Evolutionary conservation across 306 rosid genomes (phyloP), one percentile per base, ranked within the genome.

Genomic region (Senna tora): DNA sequence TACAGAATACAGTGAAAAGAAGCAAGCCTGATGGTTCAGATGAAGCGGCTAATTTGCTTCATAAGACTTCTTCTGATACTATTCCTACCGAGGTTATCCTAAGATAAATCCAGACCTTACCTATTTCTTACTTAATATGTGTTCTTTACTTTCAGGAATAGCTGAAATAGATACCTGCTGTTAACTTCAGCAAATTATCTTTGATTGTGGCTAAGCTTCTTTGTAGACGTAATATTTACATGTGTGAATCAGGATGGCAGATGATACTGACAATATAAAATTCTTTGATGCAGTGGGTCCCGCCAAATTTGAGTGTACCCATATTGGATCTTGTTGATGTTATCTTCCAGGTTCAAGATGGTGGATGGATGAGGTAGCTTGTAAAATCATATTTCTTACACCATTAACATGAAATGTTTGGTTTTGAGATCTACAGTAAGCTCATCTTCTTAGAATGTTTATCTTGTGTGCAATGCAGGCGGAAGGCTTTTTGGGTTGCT

Each of bases 401-500:
- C 34, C 60, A 21, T 14, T 34, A 58, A 45, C 63, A 36, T 50
- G 54, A 39, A 52, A 45, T 75, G 28, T 52, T 38, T 36, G 28
- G 21, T 16, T 45, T 68, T 50, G 52, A 76, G 69, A 59, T 73
- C 65, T 21, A 19, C 47, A 16, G 79, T 49, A 28, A 61, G 66
- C 53, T 62, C 57, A 50, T 73, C 69, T 67, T 62, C 71, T 81
- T 60, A 78, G 19, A 49, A 69, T 36, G 7, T 66, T 63, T 67
- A 70, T 67, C 63, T 45, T 56, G 59, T 77, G 46, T 74, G 34
- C 45, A 62, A 64, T 73, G 54, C 75, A 95, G 99, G 89, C 80
- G 99, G 63, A 79, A 95, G 81, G 99, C 99, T 62, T 95, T 95
- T 65, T 95, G 99, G 99, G 99, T 92, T 69, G 97, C 96, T 59